Evolutionary conservation across 306 rosid species (phyloP).

Genomic region (Canavalia ensiformis): DNA sequence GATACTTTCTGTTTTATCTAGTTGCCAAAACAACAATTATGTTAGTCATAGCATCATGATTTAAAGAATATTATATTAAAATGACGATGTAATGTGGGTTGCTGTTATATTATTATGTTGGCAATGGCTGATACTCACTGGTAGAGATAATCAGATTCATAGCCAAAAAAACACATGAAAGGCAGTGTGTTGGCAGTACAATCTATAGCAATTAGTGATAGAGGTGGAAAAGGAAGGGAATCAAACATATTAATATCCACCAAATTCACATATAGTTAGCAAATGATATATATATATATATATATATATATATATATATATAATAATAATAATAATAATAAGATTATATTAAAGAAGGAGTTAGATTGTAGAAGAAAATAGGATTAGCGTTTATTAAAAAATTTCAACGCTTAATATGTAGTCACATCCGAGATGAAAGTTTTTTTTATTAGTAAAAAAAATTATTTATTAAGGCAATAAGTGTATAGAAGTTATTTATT

Average conservation of each 20-base stretch:
- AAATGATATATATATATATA: not conserved
- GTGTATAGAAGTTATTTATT: too few relatives aligned
- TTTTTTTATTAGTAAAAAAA: too few relatives aligned
- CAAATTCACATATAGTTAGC: not conserved
- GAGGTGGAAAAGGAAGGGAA: slow-evolving; percentile 23
- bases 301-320: too few relatives aligned
- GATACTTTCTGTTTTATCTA: too few relatives aligned
- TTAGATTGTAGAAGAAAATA: too few relatives aligned
- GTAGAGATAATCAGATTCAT: slow-evolving; percentile 20
- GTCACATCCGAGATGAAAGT: too few relatives aligned
- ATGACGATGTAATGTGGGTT: slow-evolving; percentile 22
- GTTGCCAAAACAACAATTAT: not conserved
- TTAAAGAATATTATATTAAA: not conserved
- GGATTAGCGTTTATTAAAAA: too few relatives aligned
- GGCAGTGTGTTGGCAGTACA: slow-evolving; percentile 25
- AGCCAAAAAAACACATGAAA: slow-evolving; percentile 17
- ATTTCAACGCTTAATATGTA: too few relatives aligned
- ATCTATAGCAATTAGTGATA: slow-evolving; percentile 15
- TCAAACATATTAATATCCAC: not conserved
- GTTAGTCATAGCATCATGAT: not conserved
- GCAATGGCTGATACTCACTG: not conserved
- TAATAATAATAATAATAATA: too few relatives aligned
- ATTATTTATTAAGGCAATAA: too few relatives aligned
- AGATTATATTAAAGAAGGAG: too few relatives aligned
- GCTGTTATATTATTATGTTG: slow-evolving; percentile 9